Percentiles rank a stretch among this genome's conserved stretches.
phyloP scores from a whole-genome alignment of 106 monocot species.

The Amphibolis antarctica region DNA sequence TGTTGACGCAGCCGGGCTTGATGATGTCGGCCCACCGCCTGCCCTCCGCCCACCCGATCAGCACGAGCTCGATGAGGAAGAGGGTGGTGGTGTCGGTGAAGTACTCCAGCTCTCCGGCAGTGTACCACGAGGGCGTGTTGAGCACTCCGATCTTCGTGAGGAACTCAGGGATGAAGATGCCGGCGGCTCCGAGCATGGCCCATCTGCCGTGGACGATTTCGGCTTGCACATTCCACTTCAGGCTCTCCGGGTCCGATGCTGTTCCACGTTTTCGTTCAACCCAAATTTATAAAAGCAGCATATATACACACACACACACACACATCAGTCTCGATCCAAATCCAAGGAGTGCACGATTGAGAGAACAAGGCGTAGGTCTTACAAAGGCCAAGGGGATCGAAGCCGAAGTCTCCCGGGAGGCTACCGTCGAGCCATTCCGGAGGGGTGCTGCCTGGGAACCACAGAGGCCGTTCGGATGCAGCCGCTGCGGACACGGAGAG shows the following conservation, averaged over 20 bases:
- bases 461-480: conserved; percentile 63
- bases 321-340: no score
- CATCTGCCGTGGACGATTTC: conserved; percentile 97
- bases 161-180: conserved; percentile 95
- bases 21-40: conserved; percentile 94
- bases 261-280: neutral
- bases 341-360: no score
- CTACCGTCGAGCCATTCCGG: conserved; percentile 96
- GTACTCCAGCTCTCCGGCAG: conserved; percentile 75
- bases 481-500: conserved; percentile 47
- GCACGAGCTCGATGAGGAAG: conserved; percentile 71
- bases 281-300: no score
- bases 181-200: conserved; percentile 98
- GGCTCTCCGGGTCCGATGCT: conserved; percentile 95
- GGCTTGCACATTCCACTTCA: conserved; percentile 81
- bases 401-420: conserved; percentile 96
- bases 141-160: conserved; percentile 91
- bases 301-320: no score
- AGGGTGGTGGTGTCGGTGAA: conserved; percentile 99
- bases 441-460: conserved; percentile 98
- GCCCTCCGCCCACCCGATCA: conserved; percentile 99
- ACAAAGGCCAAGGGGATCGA: conserved; percentile 96
- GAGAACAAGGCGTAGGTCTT: conserved; percentile 5
- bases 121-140: conserved; percentile 98
- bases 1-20: conserved; percentile 88